Evolutionary conservation across 305 asterid genomes (phyloP).

Genomic region (Andrographis paniculata): DNA sequence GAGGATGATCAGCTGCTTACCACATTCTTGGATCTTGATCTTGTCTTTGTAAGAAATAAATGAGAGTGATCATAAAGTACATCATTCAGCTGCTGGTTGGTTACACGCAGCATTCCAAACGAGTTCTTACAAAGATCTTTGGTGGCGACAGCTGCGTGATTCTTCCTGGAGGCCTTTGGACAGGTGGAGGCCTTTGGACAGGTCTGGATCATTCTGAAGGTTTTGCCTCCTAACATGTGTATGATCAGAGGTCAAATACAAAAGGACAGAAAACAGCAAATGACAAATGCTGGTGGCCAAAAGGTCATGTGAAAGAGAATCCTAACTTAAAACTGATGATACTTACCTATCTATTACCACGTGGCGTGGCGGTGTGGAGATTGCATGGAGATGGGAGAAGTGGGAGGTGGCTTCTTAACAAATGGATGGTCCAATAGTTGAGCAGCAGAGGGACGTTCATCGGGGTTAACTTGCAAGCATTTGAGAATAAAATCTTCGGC

Average conservation of each 20-base stretch:
- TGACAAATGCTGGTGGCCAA: neutral
- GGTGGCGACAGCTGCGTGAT: too few species aligned
- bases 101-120: neutral
- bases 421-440: slow-evolving; percentile 52
- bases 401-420: slow-evolving; percentile 35
- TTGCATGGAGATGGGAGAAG: slow-evolving; percentile 23
- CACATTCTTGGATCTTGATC: too few species aligned
- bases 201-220: neutral
- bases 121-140: too few species aligned
- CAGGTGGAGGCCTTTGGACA: neutral
- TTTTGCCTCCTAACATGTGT: neutral
- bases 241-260: neutral
- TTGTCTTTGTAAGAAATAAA: too few species aligned
- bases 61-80: too few species aligned
- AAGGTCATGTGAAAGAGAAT: neutral
- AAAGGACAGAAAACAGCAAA: too few species aligned
- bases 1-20: too few species aligned
- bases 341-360: slow-evolving; percentile 15
- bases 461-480: slow-evolving; percentile 58
- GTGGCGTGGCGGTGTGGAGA: slow-evolving; percentile 33
- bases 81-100: too few species aligned
- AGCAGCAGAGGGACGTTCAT: slow-evolving; percentile 49
- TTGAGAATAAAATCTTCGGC: slow-evolving; percentile 44
- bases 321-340: slow-evolving; percentile 20
- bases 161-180: too few species aligned